Evolutionary conservation across 1,139 yeast genomes (phyloP).

Genomic region (Candida freyschussii): DNA sequence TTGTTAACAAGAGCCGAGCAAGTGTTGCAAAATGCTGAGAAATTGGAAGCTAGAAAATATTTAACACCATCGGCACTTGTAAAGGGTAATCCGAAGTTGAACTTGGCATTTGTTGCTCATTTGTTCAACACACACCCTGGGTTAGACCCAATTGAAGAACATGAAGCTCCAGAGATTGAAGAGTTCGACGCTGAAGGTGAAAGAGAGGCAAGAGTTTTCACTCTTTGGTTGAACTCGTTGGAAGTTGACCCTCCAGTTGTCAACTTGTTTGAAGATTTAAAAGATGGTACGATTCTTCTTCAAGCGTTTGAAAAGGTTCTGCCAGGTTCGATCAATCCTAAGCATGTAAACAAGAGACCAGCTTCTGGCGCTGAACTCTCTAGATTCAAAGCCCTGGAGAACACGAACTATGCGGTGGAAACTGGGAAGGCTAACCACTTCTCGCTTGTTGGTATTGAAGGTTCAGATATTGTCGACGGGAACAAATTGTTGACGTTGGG

Average conservation of each 20-base stretch:
- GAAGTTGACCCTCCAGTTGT: constrained; percentile 96
- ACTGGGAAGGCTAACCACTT: constrained; percentile 89
- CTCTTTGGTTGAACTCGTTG: constrained; percentile 92
- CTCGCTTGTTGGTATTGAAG: constrained; percentile 96
- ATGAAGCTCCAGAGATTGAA: constrained; percentile 79
- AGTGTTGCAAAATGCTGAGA: constrained; percentile 81
- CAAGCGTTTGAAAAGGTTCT: constrained; percentile 95
- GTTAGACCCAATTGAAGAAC: constrained; percentile 89
- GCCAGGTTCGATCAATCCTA: constrained; percentile 84
- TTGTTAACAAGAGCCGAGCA: constrained; percentile 80
- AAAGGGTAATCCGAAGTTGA: constrained; percentile 94
- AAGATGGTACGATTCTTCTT: constrained; percentile 83
- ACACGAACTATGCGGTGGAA: constrained; percentile 94
- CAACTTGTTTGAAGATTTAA: constrained; percentile 86
- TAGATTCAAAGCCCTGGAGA: constrained; percentile 92
- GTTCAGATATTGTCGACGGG: constrained; percentile 95
- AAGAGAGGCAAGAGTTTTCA: constrained; percentile 97
- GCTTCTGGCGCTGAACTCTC: constrained; percentile 65
- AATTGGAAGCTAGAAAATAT: constrained; percentile 87
- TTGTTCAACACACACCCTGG: constrained; percentile 96
- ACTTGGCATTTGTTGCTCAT: constrained; percentile 95
- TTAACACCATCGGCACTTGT: constrained; percentile 90
- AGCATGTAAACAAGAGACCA: constrained; percentile 80
- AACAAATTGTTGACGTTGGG: constrained; percentile 85
- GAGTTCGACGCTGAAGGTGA: constrained; percentile 99